Percentiles rank a stretch among this genome's conserved stretches.
Conservation (phyloP, 2,329 filamentous ascomycete species). For the Bipolaris sorokiniana region DNA sequence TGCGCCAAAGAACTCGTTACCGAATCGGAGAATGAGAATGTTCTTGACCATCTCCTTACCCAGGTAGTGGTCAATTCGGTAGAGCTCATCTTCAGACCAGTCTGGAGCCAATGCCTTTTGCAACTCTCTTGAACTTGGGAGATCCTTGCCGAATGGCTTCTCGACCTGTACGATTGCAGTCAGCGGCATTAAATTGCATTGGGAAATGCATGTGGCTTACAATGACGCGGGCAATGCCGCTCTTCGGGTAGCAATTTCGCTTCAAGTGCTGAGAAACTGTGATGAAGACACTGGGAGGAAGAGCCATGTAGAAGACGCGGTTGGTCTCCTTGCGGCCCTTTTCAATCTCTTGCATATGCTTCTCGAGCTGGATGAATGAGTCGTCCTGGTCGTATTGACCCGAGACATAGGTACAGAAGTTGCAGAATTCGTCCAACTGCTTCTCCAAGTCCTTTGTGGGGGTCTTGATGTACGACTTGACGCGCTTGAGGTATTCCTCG, state of each 20-base stretch:
- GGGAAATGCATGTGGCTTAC: constrained; percentile 58
- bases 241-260: constrained; percentile 92
- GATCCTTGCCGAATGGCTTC: constrained; percentile 98
- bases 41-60: constrained; percentile 99
- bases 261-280: constrained; percentile 97
- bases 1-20: constrained; percentile 97
- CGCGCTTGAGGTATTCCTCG: constrained; percentile 89
- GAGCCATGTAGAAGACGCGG: constrained; percentile 98
- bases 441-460: constrained; percentile 97
- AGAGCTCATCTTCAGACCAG: constrained; percentile 98
- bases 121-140: constrained; percentile 89
- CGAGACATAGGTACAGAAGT: constrained; percentile 90
- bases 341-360: constrained; percentile 86
- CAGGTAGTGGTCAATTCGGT: constrained; percentile 98
- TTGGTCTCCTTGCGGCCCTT: constrained; percentile 81
- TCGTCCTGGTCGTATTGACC: constrained; percentile 98
- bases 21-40: constrained; percentile 95
- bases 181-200: constrained; percentile 20
- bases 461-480: constrained; percentile 98
- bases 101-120: constrained; percentile 94
- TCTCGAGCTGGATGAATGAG: constrained; percentile 83
- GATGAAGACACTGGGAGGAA: constrained; percentile 97
- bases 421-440: constrained; percentile 88
- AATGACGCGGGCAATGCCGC: constrained; percentile 91
- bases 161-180: constrained; percentile 70